A percentile compares a stretch with the other conserved stretches of the same genome.
Evolutionary conservation across 2,329 filamentous ascomycete species (phyloP).

Genomic region (Harringtonia aguacate): DNA sequence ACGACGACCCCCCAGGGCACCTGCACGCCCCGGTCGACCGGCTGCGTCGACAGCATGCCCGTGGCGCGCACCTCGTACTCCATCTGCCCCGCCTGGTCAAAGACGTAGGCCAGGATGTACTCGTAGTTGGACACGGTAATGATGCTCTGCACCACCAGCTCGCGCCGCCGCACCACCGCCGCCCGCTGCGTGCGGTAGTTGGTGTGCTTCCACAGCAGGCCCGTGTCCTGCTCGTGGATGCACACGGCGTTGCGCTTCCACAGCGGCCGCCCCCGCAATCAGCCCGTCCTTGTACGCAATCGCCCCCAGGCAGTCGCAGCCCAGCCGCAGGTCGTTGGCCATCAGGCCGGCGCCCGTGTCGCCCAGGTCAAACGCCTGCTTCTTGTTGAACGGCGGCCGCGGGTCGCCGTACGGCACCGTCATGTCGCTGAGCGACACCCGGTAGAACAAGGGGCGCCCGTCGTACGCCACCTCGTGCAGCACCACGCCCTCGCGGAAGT

Average conservation of each 20-base stretch:
- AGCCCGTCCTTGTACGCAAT: conserved; percentile 51
- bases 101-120: conserved; percentile 40
- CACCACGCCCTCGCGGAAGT: conserved; percentile 85
- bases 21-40: conserved; percentile 44
- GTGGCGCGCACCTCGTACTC: conserved; percentile 53
- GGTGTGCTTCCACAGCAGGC: conserved; percentile 61
- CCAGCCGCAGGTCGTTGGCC: conserved; percentile 56
- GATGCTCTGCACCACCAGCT: conserved; percentile 57
- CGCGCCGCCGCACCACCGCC: conserved; percentile 31
- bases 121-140: conserved; percentile 63
- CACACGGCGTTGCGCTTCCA: conserved; percentile 51
- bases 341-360: conserved; percentile 56
- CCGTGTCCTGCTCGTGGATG: conserved; percentile 59
- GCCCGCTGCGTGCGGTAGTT: conserved; percentile 43
- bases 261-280: conserved; percentile 38
- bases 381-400: conserved; percentile 53
- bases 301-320: conserved; percentile 59
- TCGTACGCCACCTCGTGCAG: conserved; percentile 75
- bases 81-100: conserved; percentile 52
- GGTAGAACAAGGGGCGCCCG: conserved; percentile 52
- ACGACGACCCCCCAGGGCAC: conserved; percentile 50
- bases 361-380: conserved; percentile 63
- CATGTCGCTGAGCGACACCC: conserved; percentile 59
- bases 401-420: conserved; percentile 54
- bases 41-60: conserved; percentile 52